phyloP scores from a whole-genome alignment of 345 rosid genomes.

The Rhodamnia argentea region DNA sequence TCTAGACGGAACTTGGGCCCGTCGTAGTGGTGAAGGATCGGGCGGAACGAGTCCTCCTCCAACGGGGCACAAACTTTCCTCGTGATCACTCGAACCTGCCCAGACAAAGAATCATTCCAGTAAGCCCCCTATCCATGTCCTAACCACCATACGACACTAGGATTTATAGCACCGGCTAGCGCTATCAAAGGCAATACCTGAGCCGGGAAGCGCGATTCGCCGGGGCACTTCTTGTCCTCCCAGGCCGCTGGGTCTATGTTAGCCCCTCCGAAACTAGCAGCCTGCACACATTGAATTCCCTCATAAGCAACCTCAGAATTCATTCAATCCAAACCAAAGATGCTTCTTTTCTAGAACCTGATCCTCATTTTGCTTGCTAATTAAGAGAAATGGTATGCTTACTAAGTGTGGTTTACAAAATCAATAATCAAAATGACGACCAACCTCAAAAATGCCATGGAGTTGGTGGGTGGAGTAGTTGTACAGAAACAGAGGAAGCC shows the following conservation, averaged over 20 bases:
- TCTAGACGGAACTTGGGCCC: constrained; percentile 19
- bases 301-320: neutral
- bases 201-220: constrained; percentile 16
- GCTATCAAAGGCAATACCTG: constrained; percentile 4
- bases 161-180: neutral
- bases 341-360: neutral
- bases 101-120: neutral
- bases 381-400: neutral
- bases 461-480: constrained; percentile 99
- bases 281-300: neutral
- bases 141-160: neutral
- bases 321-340: neutral
- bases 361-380: neutral
- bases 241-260: constrained; percentile 14
- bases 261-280: constrained; percentile 14
- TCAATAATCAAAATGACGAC: neutral
- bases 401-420: neutral
- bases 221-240: constrained; percentile 14
- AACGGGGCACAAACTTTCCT: constrained; percentile 9
- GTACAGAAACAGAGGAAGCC: constrained; percentile 92
- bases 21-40: constrained; percentile 14
- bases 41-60: constrained; percentile 18
- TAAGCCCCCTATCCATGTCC: neutral
- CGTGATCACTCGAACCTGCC: constrained; percentile 4
- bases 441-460: constrained; percentile 88